Base-by-base conservation (phyloP, 441 rosid species). In the Erodium chrysanthum region DNA sequence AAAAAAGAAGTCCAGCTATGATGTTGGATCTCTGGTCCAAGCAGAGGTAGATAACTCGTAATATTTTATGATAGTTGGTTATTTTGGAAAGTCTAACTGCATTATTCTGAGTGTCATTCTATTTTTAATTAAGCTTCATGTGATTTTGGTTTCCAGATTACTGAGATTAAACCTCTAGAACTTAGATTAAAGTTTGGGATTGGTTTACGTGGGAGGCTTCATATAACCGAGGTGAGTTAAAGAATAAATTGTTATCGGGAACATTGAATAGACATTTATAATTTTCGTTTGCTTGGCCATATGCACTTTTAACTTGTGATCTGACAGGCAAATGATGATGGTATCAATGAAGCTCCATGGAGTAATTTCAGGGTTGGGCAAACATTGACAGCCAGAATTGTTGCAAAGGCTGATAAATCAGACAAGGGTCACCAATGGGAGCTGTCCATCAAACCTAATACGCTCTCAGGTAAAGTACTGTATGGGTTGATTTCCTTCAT, bases 161-260 rank as follows among this genome's bases (percentile, higher is more conserved):
- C 96, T 64, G 96, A 88, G 76, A 86, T 87, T 68, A 91, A 81
- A 82, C 84, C 96, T 64, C 80, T 91, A 71, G 97, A 95, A 77
- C 74, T 91, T 74, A 83, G 91, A 78, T 74, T 90, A 77, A 91
- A 91, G 81, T 91, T 95, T 71, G 97, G 95, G 64, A 80, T 80
- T 77, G 88, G 85, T 75, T 82, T 88, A 68, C 88, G 73, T 7
- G 99, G 99, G 70, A 84, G 97, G 74, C 77, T 90, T 74, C 96
- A 88, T 68, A 82, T 91, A 79, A 95, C 97, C 12, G 99, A 91
- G 96, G 99, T 91, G 78, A 79, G 60, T 31, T 58, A 21, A 60
- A 66, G 3, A 67, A 15, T 61, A 29, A 50, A 66, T 60, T 64
- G 65, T 5, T 70, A 54, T 68, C 44, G 8, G 48, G 4, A 22